Evolutionary conservation across 1,284 basidiomycete genomes (phyloP).

Genomic region (Baeospora myosura): DNA sequence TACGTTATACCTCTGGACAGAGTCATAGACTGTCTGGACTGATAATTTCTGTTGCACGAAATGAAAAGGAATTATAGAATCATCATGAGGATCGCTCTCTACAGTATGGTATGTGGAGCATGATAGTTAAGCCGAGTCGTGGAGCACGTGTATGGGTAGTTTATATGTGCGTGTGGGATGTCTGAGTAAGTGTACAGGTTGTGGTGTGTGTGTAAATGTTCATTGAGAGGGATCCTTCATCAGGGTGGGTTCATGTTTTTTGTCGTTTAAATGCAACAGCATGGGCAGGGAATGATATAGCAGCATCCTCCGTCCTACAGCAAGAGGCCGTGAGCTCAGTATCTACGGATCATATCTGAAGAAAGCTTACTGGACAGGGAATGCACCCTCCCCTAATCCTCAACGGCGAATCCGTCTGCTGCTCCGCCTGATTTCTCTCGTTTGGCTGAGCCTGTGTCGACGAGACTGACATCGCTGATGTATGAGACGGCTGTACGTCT

Average conservation of each 20-base stretch:
- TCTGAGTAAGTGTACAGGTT: too few relatives aligned
- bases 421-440: not conserved
- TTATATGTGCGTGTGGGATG: not conserved
- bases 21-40: not conserved
- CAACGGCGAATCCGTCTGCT: constrained; percentile 7
- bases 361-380: constrained; percentile 18
- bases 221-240: too few relatives aligned
- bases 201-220: too few relatives aligned
- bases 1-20: not conserved
- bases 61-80: not conserved
- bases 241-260: too few relatives aligned
- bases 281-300: constrained; percentile 17
- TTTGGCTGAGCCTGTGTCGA: not conserved
- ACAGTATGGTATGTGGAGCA: not conserved
- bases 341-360: not conserved
- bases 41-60: not conserved
- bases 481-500: not conserved
- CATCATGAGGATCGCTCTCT: not conserved
- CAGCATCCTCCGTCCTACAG: constrained; percentile 15
- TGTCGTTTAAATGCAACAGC: constrained; percentile 11
- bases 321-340: not conserved
- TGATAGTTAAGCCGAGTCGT: not conserved
- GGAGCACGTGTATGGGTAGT: not conserved
- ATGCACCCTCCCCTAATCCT: constrained; percentile 20
- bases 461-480: not conserved